A percentile compares a stretch with the other conserved stretches of the same genome.
Conservation (phyloP, 2,329 filamentous ascomycete genomes). For the Xylaria sp. region DNA sequence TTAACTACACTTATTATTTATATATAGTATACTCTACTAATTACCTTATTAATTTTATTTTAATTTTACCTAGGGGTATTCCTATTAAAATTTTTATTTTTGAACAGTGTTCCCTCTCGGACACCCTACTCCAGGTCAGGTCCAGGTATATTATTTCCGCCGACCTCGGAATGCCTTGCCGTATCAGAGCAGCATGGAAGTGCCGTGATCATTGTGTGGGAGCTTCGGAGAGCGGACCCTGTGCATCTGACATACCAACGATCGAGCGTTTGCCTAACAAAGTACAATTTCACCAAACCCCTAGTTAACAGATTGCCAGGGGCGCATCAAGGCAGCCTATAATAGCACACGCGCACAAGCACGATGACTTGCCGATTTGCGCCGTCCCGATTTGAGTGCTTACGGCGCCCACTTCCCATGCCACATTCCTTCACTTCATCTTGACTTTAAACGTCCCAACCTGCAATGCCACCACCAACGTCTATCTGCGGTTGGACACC, state of each 20-base stretch:
- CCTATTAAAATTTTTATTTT: no score
- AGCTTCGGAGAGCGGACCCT: conserved; percentile 24
- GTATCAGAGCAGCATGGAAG: background rate
- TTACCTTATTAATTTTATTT: no score
- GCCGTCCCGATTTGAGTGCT: conserved; percentile 20
- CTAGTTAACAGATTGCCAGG: background rate
- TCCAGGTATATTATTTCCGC: background rate
- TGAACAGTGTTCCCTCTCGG: no score
- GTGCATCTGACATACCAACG: conserved; percentile 12
- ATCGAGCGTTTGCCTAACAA: conserved; percentile 6
- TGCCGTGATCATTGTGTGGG: background rate
- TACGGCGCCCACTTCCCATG: background rate
- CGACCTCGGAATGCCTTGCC: conserved; percentile 12
- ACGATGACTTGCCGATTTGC: conserved; percentile 7
- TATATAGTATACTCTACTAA: no score
- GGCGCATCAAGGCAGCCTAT: conserved; percentile 14
- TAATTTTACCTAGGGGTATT: no score
- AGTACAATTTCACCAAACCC: background rate
- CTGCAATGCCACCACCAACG: background rate
- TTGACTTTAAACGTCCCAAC: no score
- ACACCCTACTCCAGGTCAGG: no score
- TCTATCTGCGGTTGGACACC: background rate
- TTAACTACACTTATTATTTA: no score
- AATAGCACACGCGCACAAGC: background rate
- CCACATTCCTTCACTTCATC: background rate